phyloP scores from a whole-genome alignment of 208 protist species.

The Sergeia podlipaevii region DNA sequence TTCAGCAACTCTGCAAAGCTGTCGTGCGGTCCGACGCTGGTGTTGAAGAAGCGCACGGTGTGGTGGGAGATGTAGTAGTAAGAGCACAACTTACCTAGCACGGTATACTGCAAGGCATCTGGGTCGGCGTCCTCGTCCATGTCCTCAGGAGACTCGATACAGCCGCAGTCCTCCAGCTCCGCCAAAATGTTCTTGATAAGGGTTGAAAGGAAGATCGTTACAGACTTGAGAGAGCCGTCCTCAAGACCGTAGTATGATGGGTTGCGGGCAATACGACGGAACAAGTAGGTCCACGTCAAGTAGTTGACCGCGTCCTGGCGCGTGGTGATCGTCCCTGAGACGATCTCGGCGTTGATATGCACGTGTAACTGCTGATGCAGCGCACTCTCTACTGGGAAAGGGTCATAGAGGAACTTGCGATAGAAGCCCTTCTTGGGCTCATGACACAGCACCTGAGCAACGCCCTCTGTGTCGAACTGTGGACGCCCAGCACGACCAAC shows the following conservation, averaged over 20 bases:
- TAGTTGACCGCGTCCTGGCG: conserved; percentile 98
- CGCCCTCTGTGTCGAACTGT: conserved; percentile 95
- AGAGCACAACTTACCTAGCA: conserved; percentile 96
- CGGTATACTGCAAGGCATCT: conserved; percentile 75
- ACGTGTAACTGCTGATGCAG: conserved; percentile 95
- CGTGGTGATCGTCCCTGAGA: conserved; percentile 92
- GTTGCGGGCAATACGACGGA: conserved; percentile 96
- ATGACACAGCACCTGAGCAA: conserved; percentile 96
- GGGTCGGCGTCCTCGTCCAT: conserved; percentile 51
- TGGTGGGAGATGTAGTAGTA: conserved; percentile 99
- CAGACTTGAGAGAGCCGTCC: conserved; percentile 78
- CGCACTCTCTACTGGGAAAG: conserved; percentile 99
- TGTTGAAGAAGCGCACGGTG: conserved; percentile 92
- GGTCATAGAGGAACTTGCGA: conserved; percentile 99
- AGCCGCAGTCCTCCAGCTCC: conserved; percentile 82
- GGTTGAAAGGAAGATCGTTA: conserved; percentile 83
- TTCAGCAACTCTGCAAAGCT: conserved; percentile 73
- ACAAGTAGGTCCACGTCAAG: conserved; percentile 99
- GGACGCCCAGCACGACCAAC: conserved; percentile 98
- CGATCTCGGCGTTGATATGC: conserved; percentile 99
- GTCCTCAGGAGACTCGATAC: conserved; percentile 58
- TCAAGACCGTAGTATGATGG: conserved; percentile 98
- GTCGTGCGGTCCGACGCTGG: conserved; percentile 49
- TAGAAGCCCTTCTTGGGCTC: conserved; percentile 99
- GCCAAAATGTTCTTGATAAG: conserved; percentile 79